phyloP scores from a whole-genome alignment of 1,284 basidiomycete species.

The Xerocomus amazonicus region DNA sequence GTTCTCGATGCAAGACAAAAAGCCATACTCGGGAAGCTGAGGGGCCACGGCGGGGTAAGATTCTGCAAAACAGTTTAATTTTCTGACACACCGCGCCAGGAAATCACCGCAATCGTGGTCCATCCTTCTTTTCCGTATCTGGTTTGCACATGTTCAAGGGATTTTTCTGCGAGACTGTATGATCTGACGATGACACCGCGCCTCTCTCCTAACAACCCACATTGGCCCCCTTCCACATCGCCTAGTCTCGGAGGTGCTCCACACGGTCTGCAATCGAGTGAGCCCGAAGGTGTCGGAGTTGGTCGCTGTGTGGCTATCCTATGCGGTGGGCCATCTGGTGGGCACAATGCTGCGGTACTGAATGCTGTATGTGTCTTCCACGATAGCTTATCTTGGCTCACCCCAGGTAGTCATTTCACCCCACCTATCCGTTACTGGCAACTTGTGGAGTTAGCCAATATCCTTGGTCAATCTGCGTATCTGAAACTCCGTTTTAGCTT shows the following conservation, averaged over 20 bases:
- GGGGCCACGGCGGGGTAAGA: constrained; percentile 69
- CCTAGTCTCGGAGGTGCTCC: constrained; percentile 63
- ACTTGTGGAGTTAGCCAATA: constrained; percentile 61
- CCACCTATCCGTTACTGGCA: constrained; percentile 56
- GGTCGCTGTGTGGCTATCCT: constrained; percentile 64
- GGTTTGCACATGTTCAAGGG: constrained; percentile 65
- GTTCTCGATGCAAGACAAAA: constrained; percentile 45
- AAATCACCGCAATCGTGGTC: constrained; percentile 62
- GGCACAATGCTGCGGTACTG: constrained; percentile 64
- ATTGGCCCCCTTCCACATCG: constrained; percentile 50
- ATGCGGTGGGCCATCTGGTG: constrained; percentile 65
- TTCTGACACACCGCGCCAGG: constrained; percentile 35
- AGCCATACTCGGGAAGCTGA: constrained; percentile 44
- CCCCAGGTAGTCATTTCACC: constrained; percentile 57
- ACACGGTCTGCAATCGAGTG: constrained; percentile 59
- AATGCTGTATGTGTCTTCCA: constrained; percentile 47
- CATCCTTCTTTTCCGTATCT: constrained; percentile 56
- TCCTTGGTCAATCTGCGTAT: constrained; percentile 1
- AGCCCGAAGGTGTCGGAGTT: constrained; percentile 54
- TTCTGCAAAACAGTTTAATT: neutral
- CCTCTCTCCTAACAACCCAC: constrained; percentile 45
- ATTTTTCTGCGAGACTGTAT: constrained; percentile 63
- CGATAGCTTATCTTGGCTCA: constrained; percentile 9
- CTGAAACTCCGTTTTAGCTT: constrained; percentile 41
- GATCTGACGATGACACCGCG: constrained; percentile 45